Evolutionary conservation across 306 rosid species (phyloP), one percentile per base, ranked within the genome.

Genomic region (Gastrolobium villosum): DNA sequence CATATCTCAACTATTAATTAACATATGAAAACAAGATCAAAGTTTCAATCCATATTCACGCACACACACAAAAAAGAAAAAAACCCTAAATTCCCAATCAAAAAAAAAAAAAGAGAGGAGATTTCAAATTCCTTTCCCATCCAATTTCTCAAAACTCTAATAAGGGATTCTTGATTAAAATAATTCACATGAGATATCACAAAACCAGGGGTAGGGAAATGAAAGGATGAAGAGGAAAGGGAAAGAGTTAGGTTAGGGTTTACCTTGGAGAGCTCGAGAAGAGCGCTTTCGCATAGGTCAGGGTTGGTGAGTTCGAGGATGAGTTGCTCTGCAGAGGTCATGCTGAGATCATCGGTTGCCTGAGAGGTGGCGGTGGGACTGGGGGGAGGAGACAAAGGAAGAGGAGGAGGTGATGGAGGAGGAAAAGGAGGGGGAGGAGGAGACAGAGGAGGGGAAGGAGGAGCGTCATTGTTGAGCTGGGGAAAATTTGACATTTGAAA

Each of bases 301-400:
- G 89, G 86, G 60, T 70, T 85, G 35, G 84, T 75, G 34, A 85
- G 84, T 37, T 85, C 89, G n/a, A 85, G 82, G 32, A 85, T 86
- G 2, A 85, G 82, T 63, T 85, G 86, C 60, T 85, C 86, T 0
- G 84, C 96, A 11, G 97, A 89, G 8, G 96, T 97, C 96, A 95
- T 91, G 65, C 36, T 89, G 3, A 91, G 90, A 49, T 94, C 90
- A 69, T 70, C 74, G 26, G 26, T 20, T 20, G 26, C 26, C 26
- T 20, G 26, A 20, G 26, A 20, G 63, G 57, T 71, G 3, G 62
- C 75, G 41, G 76, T 35, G 28, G 84, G 36, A 60, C 67, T 89
- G 87, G 30, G 70, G 45, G 5, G 86, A 62, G 6, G 67, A 52
- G 39, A 57, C 81, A 20, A 20, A 0, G 67, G 66, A 30, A 53